Percentiles rank a stretch among this genome's conserved stretches.
Conservation (phyloP, 306 rosid genomes). For the Glycine soja region DNA sequence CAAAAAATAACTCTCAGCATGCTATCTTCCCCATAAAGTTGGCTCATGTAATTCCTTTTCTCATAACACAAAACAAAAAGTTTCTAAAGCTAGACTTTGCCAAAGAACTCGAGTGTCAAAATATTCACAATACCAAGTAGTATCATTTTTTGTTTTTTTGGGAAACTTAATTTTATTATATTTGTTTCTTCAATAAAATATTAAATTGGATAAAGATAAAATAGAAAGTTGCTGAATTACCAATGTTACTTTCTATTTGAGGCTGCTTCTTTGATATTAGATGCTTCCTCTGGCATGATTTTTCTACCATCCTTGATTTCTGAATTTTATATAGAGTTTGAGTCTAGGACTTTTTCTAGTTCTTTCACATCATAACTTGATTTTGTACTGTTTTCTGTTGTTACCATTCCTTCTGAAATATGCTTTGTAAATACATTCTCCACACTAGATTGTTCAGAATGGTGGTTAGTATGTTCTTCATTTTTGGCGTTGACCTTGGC, state of each 20-base stretch:
- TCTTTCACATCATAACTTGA: not conserved
- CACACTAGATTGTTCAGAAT: slow-evolving; percentile 1
- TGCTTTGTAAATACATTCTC: not conserved
- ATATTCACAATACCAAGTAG: not conserved
- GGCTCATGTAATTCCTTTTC: not conserved
- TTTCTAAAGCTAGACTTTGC: not conserved
- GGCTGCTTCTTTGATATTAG: not conserved
- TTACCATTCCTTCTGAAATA: not conserved
- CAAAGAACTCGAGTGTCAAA: not conserved
- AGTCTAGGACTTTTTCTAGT: too few relatives aligned
- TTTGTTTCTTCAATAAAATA: not conserved
- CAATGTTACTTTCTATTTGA: not conserved
- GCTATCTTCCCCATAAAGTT: not conserved
- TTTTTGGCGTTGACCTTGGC: not conserved
- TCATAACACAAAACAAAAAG: not conserved
- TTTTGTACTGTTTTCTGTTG: not conserved
- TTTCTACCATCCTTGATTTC: not conserved
- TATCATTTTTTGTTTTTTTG: not conserved
- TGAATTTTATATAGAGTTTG: not conserved
- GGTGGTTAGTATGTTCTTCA: slow-evolving; percentile 19
- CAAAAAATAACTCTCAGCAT: not conserved
- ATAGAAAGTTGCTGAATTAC: not conserved
- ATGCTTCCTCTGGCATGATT: not conserved
- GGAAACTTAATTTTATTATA: not conserved
- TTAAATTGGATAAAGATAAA: not conserved